Evolutionary conservation across 2,329 filamentous ascomycete species (phyloP), one percentile per base, ranked within the genome.

Genomic region (Hypoxylon sp.): DNA sequence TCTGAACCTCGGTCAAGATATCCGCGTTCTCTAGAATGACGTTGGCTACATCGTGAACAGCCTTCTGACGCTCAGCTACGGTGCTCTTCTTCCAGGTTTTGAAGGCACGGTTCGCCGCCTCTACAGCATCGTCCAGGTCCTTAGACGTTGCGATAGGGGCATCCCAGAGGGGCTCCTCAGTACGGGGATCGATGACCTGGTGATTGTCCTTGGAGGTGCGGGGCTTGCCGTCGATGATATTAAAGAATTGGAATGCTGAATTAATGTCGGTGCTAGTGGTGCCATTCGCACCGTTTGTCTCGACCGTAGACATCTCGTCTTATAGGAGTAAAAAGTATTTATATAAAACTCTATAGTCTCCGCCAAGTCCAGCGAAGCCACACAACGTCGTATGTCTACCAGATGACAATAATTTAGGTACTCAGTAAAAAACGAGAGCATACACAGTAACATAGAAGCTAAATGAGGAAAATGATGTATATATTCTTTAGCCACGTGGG

Each of bases 71-170:
- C 70, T 86, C 82, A 3, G 79, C 75, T 53, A 80, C 78, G 1
- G 82, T 77, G 3, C 80, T 84, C 52, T 79, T 78, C 24, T 80
- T 80, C 86, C 85, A 88, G 0, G 80, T 77, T 62, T 78, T 77
- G 74, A 85, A 84, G 2, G 84, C 85, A 26, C 77, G 76, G 50
- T 80, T 79, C 4, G 84, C 85, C 0, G 82, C 81, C 3, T 74
- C 70, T 9, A 87, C 84, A 26, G 86, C 80, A 63, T 80, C 80
- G 66, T 77, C 74, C 42, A 84, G 81, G 67, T 75, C 76, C 73
- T 83, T 78, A 5, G 80, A 76, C 3, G 81, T 79, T 48, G 77
- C 80, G 78, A 87, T 57, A 5, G 86, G 86, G 11, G 82, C 82
- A 5, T 84, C 79, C 77, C 81, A 84, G 51, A 84, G 79, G 10